Evolutionary conservation across 345 rosid species (phyloP).

Genomic region (Arabidopsis suecica): DNA sequence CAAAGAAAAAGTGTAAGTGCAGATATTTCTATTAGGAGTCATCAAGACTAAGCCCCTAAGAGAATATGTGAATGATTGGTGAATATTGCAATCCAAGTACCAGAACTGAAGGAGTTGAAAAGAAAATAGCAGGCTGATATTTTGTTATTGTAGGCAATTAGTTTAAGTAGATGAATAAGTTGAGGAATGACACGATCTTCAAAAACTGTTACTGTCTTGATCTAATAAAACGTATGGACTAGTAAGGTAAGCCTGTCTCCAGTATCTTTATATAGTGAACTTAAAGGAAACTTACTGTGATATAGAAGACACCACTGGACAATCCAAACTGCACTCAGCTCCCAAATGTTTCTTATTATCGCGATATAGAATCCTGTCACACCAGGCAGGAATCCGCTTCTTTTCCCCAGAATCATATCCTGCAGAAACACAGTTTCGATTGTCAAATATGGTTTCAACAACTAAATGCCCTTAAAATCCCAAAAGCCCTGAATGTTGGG

Average conservation of each 20-base stretch:
- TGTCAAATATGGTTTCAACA: conserved; percentile 3
- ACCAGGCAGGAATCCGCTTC: conserved; percentile 89
- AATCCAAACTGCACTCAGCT: conserved; percentile 69
- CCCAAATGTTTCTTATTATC: conserved; percentile 58
- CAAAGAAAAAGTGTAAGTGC: background rate
- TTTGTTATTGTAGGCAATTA: background rate
- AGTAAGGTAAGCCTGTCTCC: conserved; percentile 5
- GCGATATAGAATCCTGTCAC: conserved; percentile 79
- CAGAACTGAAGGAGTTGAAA: background rate
- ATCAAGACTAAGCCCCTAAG: background rate
- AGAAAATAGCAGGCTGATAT: background rate
- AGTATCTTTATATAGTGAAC: conserved; percentile 13
- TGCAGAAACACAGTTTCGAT: conserved; percentile 37
- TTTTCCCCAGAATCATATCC: conserved; percentile 91
- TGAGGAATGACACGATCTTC: background rate
- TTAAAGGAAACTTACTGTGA: conserved; percentile 26
- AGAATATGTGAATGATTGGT: background rate
- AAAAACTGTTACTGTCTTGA: conserved; percentile 8
- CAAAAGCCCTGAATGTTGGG: background rate
- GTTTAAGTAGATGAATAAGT: background rate
- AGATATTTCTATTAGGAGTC: conserved; percentile 5
- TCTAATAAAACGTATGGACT: conserved; percentile 3
- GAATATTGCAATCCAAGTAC: background rate
- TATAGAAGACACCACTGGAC: conserved; percentile 66
- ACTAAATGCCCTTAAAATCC: background rate